phyloP scores from a whole-genome alignment of 345 rosid species.

The Linum usitatissimum region DNA sequence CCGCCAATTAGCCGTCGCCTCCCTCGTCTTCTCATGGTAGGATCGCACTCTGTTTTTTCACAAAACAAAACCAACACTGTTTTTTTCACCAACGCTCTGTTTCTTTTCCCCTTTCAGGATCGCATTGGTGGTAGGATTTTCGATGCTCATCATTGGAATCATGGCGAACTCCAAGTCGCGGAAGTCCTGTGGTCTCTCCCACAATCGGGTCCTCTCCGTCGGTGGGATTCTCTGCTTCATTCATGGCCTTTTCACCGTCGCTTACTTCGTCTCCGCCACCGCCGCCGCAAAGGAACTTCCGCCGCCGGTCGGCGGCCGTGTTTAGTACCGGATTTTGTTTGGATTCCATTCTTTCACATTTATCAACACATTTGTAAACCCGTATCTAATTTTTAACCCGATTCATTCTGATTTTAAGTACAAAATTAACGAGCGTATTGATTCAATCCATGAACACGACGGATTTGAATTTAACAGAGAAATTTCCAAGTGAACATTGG shows the following conservation, averaged over 20 bases:
- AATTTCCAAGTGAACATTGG: too few relatives aligned
- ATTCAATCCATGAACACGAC: too few relatives aligned
- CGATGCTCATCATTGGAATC: constrained; percentile 61
- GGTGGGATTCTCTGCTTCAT: constrained; percentile 83
- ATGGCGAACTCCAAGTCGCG: constrained; percentile 58
- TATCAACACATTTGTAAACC: not conserved
- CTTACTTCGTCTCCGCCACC: constrained; percentile 67
- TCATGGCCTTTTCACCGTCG: constrained; percentile 54
- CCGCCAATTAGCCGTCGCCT: constrained; percentile 63
- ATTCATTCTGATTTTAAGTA: too few relatives aligned
- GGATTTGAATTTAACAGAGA: too few relatives aligned
- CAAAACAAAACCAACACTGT: not conserved
- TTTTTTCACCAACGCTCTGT: not conserved
- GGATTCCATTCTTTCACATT: not conserved
- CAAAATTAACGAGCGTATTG: too few relatives aligned
- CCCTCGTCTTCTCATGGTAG: constrained; percentile 79
- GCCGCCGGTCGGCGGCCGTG: not conserved
- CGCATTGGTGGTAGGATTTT: constrained; percentile 49
- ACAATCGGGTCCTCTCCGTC: constrained; percentile 45
- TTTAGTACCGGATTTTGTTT: not conserved
- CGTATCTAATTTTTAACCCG: too few relatives aligned
- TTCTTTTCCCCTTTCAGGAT: constrained; percentile 39
- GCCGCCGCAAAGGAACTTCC: constrained; percentile 34
- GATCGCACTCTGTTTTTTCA: not conserved
- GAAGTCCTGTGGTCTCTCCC: constrained; percentile 48